A percentile compares a stretch with the other conserved stretches of the same genome.
These are phyloP conservation scores for Bocquillonia castaneifolia DNA, from an alignment of 441 rosid species.

Conservation along the genomic window DNA sequence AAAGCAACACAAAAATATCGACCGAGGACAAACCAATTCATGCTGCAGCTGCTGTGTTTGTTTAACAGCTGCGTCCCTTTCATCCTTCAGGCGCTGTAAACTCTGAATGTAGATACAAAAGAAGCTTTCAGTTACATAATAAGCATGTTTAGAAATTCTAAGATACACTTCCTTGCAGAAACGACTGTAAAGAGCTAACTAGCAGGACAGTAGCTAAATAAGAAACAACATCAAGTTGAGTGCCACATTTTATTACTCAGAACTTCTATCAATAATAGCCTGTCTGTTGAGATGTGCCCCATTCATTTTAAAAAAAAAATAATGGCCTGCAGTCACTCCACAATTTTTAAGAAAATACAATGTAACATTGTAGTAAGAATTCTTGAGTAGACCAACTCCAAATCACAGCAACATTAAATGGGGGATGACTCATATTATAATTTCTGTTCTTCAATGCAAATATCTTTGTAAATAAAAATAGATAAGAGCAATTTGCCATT, in stretches of 20 bases:
- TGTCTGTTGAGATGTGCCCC: neutral
- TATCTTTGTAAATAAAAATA: neutral
- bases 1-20: slow-evolving; percentile 1
- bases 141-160: neutral
- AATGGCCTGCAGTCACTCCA: neutral
- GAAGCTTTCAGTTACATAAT: neutral
- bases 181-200: neutral
- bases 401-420: neutral
- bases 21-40: slow-evolving; percentile 52
- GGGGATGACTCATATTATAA: neutral
- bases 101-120: slow-evolving; percentile 39
- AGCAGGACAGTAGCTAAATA: neutral
- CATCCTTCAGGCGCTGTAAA: slow-evolving; percentile 66
- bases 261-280: neutral
- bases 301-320: neutral
- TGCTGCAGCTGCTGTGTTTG: slow-evolving; percentile 75
- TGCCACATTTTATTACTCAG: neutral
- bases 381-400: neutral
- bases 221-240: neutral
- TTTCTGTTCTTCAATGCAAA: too few relatives aligned
- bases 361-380: neutral
- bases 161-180: neutral
- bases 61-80: slow-evolving; percentile 68
- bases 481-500: neutral
- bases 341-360: neutral